Conservation (phyloP, 2,329 filamentous ascomycete genomes). For the Exophiala sp. region DNA sequence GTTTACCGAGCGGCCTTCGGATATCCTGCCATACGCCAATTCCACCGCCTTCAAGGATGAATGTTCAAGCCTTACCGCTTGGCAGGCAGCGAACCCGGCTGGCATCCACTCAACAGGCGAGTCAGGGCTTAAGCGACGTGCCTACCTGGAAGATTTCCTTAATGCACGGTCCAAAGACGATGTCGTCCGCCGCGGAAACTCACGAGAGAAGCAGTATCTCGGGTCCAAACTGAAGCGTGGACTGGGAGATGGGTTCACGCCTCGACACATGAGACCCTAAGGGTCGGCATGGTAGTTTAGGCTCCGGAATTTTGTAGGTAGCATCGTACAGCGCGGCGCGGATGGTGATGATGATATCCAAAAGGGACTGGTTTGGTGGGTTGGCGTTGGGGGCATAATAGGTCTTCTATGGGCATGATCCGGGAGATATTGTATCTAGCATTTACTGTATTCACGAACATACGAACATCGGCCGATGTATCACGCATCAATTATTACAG, state of each 20-base stretch:
- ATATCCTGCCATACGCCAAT: slow-evolving; percentile 13
- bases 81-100: slow-evolving; percentile 1
- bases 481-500: no score
- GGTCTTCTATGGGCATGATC: not conserved
- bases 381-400: not conserved
- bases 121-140: slow-evolving; percentile 19
- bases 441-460: no score
- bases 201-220: slow-evolving; percentile 8
- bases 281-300: not conserved
- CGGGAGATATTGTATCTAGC: no score
- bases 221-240: slow-evolving; percentile 13
- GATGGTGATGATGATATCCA: not conserved
- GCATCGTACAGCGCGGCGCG: not conserved
- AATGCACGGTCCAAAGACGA: slow-evolving; percentile 5
- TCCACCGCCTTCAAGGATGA: slow-evolving; percentile 4
- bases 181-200: slow-evolving; percentile 13
- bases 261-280: slow-evolving; percentile 4
- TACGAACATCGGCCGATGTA: no score
- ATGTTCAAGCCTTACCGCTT: slow-evolving; percentile 3
- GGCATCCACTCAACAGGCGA: slow-evolving; percentile 12
- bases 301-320: not conserved
- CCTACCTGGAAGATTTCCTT: slow-evolving; percentile 15
- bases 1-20: slow-evolving; percentile 20
- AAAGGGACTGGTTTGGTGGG: not conserved
- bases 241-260: slow-evolving; percentile 17